phyloP scores from a whole-genome alignment of 192 early-diverging fungal genomes.

The Coemansia sp. region DNA sequence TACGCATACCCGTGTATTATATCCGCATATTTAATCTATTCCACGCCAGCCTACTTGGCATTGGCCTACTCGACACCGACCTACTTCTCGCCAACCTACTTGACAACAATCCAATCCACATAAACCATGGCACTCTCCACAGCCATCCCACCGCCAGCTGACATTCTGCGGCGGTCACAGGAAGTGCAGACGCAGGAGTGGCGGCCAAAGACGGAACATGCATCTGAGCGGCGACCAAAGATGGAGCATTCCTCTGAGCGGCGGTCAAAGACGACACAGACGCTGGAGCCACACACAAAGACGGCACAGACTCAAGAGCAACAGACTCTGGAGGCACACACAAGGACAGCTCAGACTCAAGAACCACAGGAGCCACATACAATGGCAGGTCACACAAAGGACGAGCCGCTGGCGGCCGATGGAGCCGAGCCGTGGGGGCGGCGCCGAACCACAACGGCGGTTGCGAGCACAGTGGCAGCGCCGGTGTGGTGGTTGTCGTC shows the following conservation, averaged over 20 bases:
- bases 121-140: neutral
- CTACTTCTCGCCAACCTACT: too few species aligned
- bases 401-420: neutral
- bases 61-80: too few species aligned
- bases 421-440: neutral
- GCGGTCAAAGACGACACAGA: neutral
- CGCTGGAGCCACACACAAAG: neutral
- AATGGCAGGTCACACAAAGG: neutral
- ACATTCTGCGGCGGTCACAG: neutral
- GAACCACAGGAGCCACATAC: neutral
- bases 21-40: neutral
- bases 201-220: neutral
- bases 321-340: neutral
- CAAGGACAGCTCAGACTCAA: neutral
- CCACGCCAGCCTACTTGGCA: neutral
- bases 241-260: neutral
- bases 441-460: neutral
- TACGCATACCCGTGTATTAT: neutral
- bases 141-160: neutral
- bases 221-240: neutral
- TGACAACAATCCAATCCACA: neutral
- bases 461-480: neutral
- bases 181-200: neutral
- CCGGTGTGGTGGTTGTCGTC: slow-evolving; percentile 48
- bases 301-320: neutral